Evolutionary conservation across 352 stramenopile genomes (phyloP).

Genomic region (Phytophthora tubulina): DNA sequence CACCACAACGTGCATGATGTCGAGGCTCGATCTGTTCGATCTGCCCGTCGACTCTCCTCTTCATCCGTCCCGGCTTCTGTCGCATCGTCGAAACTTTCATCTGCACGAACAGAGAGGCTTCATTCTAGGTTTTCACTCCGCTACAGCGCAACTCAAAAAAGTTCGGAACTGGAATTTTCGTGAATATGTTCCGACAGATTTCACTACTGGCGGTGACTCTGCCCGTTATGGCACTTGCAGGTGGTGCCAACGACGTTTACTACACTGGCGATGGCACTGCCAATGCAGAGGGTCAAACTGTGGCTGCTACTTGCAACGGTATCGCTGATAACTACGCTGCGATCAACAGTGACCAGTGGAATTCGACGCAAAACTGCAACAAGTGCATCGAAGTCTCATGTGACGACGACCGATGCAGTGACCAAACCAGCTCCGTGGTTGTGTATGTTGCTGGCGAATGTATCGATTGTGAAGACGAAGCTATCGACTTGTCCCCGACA

Average conservation of each 20-base stretch:
- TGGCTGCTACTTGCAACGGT: constrained; percentile 49
- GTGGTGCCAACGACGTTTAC: constrained; percentile 36
- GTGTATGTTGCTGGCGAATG: constrained; percentile 68
- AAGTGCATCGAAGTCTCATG: constrained; percentile 68
- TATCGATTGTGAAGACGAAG: constrained; percentile 62
- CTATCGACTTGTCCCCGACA: constrained; percentile 51
- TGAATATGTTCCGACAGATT: constrained; percentile 32
- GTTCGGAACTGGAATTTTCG: constrained; percentile 8
- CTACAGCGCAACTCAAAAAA: constrained; percentile 7
- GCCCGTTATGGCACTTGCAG: constrained; percentile 23
- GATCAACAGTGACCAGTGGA: constrained; percentile 65
- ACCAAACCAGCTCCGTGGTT: constrained; percentile 47
- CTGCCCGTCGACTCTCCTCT: constrained; percentile 16
- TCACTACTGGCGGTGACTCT: constrained; percentile 15
- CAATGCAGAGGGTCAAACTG: constrained; percentile 47
- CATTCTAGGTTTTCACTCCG: constrained; percentile 20
- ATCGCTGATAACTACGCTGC: constrained; percentile 62
- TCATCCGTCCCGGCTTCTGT: constrained; percentile 24
- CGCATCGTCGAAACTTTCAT: constrained; percentile 20
- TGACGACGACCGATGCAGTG: constrained; percentile 49
- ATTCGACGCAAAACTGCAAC: constrained; percentile 58
- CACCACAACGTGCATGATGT: constrained; percentile 27
- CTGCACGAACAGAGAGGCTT: constrained; percentile 9
- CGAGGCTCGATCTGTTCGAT: constrained; percentile 36
- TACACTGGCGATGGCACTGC: constrained; percentile 56